These are phyloP conservation scores for Colletotrichum limetticola DNA, from an alignment of 2,329 filamentous ascomycete species.

Conservation along the genomic window DNA sequence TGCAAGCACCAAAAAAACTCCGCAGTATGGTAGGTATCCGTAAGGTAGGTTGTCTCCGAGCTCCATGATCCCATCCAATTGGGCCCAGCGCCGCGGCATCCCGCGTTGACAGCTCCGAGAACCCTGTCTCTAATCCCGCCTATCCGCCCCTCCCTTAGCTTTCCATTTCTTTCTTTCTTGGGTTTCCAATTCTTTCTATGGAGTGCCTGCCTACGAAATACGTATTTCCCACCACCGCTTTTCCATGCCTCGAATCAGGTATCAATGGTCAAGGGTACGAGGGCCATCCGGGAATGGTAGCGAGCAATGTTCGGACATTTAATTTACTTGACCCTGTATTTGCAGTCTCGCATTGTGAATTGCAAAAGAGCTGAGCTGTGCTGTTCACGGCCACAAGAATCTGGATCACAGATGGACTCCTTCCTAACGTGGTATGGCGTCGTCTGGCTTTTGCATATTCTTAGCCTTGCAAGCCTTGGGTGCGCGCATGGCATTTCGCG, in stretches of 20 bases:
- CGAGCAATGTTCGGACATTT: background rate
- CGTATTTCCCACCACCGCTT: background rate
- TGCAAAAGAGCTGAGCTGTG: background rate
- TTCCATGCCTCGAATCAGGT: background rate
- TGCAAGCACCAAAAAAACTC: background rate
- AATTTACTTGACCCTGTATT: background rate
- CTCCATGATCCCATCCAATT: background rate
- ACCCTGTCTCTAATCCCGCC: slow-evolving; percentile 19
- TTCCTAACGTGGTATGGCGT: slow-evolving; percentile 18
- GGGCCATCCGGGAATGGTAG: background rate
- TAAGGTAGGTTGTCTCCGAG: background rate
- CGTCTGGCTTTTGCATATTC: background rate
- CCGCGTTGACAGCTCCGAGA: slow-evolving; percentile 33
- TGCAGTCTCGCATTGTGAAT: background rate
- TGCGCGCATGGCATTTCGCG: background rate
- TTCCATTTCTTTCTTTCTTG: background rate
- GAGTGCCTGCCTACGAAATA: too few species aligned
- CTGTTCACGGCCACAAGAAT: background rate
- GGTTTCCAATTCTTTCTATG: background rate
- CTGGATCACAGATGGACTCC: background rate
- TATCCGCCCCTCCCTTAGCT: slow-evolving; percentile 5
- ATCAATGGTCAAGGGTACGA: too few species aligned
- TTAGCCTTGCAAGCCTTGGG: background rate
- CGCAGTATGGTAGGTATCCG: too few species aligned
- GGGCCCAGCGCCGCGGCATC: slow-evolving; percentile 29